Evolutionary conservation across 768 basidiomycete genomes (phyloP).

Genomic region (Agrocybe chaxingu): DNA sequence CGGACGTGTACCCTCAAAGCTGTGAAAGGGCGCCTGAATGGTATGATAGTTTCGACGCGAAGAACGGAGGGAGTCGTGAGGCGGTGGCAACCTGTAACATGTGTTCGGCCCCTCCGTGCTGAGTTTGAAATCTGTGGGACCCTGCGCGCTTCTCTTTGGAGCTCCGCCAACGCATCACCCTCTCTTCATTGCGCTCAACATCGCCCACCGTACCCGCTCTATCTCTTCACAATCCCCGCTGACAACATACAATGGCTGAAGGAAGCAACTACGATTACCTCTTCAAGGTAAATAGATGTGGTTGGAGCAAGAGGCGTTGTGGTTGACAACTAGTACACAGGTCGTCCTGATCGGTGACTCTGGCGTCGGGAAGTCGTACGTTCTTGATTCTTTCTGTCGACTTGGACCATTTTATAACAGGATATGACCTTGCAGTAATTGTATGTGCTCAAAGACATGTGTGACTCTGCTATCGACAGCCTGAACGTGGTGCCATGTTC

Average conservation of each 20-base stretch:
- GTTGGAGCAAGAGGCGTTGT: not conserved
- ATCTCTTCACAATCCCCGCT: constrained; percentile 6
- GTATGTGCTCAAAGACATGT: constrained; percentile 38
- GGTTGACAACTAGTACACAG: constrained; percentile 37
- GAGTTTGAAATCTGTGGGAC: not conserved
- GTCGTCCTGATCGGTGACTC: constrained; percentile 99
- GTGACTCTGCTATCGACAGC: not conserved
- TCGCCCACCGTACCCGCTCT: constrained; percentile 13
- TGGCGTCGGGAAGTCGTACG: constrained; percentile 99
- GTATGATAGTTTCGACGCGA: no score
- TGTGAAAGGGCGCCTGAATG: no score
- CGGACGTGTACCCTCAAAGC: no score
- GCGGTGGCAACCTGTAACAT: no score
- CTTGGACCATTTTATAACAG: constrained; percentile 7
- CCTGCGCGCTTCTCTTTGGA: not conserved
- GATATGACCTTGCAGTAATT: constrained; percentile 42
- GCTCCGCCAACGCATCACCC: not conserved
- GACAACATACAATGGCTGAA: constrained; percentile 66
- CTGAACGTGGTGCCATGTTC: constrained; percentile 1
- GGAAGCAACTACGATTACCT: constrained; percentile 97
- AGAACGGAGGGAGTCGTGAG: no score
- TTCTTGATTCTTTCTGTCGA: constrained; percentile 23
- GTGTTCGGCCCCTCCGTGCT: not conserved
- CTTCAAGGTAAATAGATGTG: constrained; percentile 74
- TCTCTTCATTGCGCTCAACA: constrained; percentile 1